phyloP scores from a whole-genome alignment of 2,329 filamentous ascomycete species.

The Verruconis gallopava region DNA sequence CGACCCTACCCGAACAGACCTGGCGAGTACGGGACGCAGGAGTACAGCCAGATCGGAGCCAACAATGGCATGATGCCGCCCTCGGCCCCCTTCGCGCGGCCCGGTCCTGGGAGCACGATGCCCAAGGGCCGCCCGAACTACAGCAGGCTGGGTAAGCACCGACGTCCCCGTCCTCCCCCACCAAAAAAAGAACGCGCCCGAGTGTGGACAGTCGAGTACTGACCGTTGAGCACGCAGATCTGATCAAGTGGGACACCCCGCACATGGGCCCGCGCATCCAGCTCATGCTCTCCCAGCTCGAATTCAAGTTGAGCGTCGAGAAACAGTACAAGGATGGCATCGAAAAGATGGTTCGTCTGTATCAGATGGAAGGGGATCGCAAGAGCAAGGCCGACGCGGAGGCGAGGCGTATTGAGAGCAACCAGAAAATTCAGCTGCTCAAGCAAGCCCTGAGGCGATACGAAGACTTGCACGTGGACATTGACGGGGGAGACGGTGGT shows the following conservation, averaged over 20 bases:
- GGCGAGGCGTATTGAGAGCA: constrained; percentile 80
- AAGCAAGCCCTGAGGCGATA: constrained; percentile 96
- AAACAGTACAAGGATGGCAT: constrained; percentile 98
- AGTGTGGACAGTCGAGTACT: background rate
- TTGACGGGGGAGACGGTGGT: constrained; percentile 60
- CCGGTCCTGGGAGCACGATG: constrained; percentile 51
- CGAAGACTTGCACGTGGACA: constrained; percentile 90
- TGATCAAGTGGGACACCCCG: constrained; percentile 96
- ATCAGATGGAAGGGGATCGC: constrained; percentile 91
- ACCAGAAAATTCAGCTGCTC: constrained; percentile 90
- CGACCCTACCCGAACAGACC: constrained; percentile 44
- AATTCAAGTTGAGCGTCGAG: constrained; percentile 97
- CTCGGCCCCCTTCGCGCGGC: constrained; percentile 63
- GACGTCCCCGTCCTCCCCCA: too few species aligned
- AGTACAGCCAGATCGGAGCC: constrained; percentile 47
- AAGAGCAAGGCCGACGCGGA: constrained; percentile 93
- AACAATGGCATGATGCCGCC: constrained; percentile 68
- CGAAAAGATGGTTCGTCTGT: constrained; percentile 97
- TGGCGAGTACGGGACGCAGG: constrained; percentile 39
- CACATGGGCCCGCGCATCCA: constrained; percentile 95
- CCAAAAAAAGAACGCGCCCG: too few species aligned
- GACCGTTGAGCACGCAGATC: constrained; percentile 60
- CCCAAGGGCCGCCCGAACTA: constrained; percentile 78
- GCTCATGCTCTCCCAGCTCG: constrained; percentile 95
- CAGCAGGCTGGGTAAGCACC: constrained; percentile 81